Percentiles rank a stretch among this genome's conserved stretches.
Evolutionary conservation across 495 filamentous ascomycete genomes (phyloP).

Genomic region (Penicillium chermesinum): DNA sequence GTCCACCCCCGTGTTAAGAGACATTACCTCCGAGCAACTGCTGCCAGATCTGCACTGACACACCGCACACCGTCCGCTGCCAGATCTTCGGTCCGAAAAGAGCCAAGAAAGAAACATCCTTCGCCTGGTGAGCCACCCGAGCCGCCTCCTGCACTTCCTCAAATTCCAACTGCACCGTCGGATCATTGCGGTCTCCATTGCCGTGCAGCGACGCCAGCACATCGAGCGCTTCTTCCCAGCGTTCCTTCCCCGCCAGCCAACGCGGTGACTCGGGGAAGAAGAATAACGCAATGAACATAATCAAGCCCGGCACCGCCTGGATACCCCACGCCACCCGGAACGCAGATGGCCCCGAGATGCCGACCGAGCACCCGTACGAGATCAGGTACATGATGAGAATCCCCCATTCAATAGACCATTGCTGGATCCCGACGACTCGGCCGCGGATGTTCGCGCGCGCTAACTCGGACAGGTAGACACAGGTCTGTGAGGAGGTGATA

Average conservation of each 20-base stretch:
- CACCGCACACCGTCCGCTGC: slow-evolving; percentile 64
- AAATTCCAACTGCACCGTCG: slow-evolving; percentile 65
- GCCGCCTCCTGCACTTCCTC: slow-evolving; percentile 64
- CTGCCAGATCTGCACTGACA: slow-evolving; percentile 64
- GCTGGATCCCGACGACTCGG: slow-evolving; percentile 68
- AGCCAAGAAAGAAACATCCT: slow-evolving; percentile 56
- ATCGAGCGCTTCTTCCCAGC: slow-evolving; percentile 61
- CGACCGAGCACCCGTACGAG: slow-evolving; percentile 57
- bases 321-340: slow-evolving; percentile 72
- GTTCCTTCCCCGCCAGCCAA: slow-evolving; percentile 66
- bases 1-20: neutral
- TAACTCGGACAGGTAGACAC: slow-evolving; percentile 77
- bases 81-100: slow-evolving; percentile 61
- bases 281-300: slow-evolving; percentile 58
- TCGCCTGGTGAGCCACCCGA: slow-evolving; percentile 42
- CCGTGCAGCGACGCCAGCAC: slow-evolving; percentile 67
- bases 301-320: slow-evolving; percentile 61
- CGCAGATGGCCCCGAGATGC: slow-evolving; percentile 45
- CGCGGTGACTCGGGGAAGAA: slow-evolving; percentile 70
- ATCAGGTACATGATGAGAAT: slow-evolving; percentile 59
- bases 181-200: slow-evolving; percentile 57
- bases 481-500: slow-evolving; percentile 71
- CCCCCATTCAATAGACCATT: slow-evolving; percentile 72
- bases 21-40: slow-evolving; percentile 65
- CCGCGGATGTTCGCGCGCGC: slow-evolving; percentile 62